phyloP scores from a whole-genome alignment of 2,329 filamentous ascomycete species.

The Cryphonectria japonica region DNA sequence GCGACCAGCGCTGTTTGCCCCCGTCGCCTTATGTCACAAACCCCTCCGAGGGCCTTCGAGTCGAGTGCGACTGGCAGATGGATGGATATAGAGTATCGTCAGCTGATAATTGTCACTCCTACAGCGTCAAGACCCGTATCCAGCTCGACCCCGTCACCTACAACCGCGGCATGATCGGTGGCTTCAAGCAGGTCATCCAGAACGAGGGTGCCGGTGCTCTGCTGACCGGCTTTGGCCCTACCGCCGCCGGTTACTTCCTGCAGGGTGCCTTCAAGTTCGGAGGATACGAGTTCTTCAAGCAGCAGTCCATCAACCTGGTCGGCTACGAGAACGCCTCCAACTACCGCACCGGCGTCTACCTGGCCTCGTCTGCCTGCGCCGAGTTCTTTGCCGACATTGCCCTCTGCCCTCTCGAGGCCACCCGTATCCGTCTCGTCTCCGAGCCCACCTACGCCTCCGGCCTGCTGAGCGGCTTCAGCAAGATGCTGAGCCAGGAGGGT shows the following conservation, averaged over 20 bases:
- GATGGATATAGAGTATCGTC: constrained; percentile 26
- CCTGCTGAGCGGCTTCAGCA: constrained; percentile 76
- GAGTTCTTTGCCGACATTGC: constrained; percentile 78
- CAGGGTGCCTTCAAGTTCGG: constrained; percentile 94
- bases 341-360: constrained; percentile 82
- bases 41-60: too few species aligned
- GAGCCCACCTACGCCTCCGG: constrained; percentile 84
- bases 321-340: constrained; percentile 77
- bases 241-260: constrained; percentile 89
- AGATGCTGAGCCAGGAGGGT: constrained; percentile 84
- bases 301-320: constrained; percentile 80
- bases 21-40: neutral
- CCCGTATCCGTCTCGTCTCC: constrained; percentile 90
- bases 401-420: constrained; percentile 90
- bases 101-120: constrained; percentile 21
- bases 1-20: neutral
- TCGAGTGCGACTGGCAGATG: neutral
- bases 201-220: constrained; percentile 86
- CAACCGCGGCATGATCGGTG: constrained; percentile 85
- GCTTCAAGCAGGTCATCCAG: constrained; percentile 82
- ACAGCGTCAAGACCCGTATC: constrained; percentile 92
- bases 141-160: constrained; percentile 89
- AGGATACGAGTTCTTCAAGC: constrained; percentile 96
- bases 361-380: constrained; percentile 67
- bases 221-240: constrained; percentile 83